Evolutionary conservation across 2,329 filamentous ascomycete species (phyloP), one percentile per base, ranked within the genome.

Genomic region (Colletotrichum liriopes): DNA sequence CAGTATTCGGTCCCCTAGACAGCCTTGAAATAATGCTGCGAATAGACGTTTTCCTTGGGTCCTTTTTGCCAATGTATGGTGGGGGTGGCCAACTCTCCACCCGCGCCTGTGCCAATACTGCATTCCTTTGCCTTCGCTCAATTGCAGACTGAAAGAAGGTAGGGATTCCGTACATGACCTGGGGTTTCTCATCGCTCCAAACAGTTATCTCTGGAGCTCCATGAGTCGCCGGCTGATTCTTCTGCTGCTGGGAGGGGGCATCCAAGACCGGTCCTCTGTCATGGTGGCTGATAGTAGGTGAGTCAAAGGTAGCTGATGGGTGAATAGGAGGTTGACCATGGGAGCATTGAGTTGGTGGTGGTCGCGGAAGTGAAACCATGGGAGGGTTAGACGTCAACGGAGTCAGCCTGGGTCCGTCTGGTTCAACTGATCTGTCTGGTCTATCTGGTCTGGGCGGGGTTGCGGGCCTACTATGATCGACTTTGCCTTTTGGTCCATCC

Each of bases 341-440:
- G 41, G 41, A 56, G 16, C 49, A 32, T 32, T 32, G 49, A n/a
- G 20, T 12, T 20, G 65, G 58, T 2, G 65, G 58, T 18, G 58
- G 49, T 2, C 23, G 65, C 12, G 58, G 58, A 23, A 63, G 58
- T 12, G 58, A 68, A 6, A 49, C 51, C 58, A 56, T 68, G n/a
- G 65, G 58, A 16, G 65, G 65, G 23, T 68, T 45, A 5, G 65
- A 68, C 5, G 65, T 56, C 49, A 68, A 29, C 32, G 59, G 65
- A 6, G 65, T 49, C 29, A 49, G 32, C 12, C 43, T 26, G 29
- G 52, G 29, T 3, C 52, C 52, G 20, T 55, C 29, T 8, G 16
- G 26, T 35, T 5, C 29, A 20, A 37, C 29, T 32, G 52, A 29
- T n/a, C 52, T n/a, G 52, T 55, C 29, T 16, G 58, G 47, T n/a